Conservation (phyloP, 257 asterid genomes). For the Linderniella brevidens region DNA sequence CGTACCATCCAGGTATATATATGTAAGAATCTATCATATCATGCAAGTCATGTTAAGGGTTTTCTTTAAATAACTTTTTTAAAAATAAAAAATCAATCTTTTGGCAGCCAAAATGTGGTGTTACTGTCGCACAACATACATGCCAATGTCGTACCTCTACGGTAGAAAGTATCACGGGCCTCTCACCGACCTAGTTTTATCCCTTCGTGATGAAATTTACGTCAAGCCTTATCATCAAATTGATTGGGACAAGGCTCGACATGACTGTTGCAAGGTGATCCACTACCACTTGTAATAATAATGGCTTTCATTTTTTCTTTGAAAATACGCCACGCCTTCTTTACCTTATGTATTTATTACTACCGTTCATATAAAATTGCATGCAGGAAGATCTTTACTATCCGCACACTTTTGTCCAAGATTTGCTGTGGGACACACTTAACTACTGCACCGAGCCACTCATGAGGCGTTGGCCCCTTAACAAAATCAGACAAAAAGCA, state of each 20-base stretch:
- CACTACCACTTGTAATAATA: no score
- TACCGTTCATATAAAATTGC: no score
- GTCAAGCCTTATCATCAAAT: conserved; percentile 2
- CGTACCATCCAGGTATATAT: not conserved
- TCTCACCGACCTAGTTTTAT: not conserved
- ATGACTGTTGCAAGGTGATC: conserved; percentile 6
- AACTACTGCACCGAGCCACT: conserved; percentile 48
- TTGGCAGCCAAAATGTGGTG: conserved; percentile 3
- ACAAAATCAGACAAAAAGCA: conserved; percentile 47
- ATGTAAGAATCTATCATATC: no score
- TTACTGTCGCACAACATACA: conserved; percentile 5
- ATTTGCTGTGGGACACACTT: conserved; percentile 52
- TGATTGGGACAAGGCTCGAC: conserved; percentile 1
- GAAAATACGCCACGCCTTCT: no score
- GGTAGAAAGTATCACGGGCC: not conserved
- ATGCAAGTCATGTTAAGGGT: not conserved
- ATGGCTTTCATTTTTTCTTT: no score
- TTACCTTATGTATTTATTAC: no score
- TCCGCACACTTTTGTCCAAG: conserved; percentile 62
- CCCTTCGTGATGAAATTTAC: not conserved
- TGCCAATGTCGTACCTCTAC: conserved; percentile 6
- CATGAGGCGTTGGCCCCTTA: conserved; percentile 59
- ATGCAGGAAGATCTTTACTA: conserved; percentile 59
- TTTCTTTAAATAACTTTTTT: no score
- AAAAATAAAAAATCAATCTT: not conserved